Base-by-base conservation (phyloP, 768 basidiomycete species). In the Termitomyces bulborhizus region DNA sequence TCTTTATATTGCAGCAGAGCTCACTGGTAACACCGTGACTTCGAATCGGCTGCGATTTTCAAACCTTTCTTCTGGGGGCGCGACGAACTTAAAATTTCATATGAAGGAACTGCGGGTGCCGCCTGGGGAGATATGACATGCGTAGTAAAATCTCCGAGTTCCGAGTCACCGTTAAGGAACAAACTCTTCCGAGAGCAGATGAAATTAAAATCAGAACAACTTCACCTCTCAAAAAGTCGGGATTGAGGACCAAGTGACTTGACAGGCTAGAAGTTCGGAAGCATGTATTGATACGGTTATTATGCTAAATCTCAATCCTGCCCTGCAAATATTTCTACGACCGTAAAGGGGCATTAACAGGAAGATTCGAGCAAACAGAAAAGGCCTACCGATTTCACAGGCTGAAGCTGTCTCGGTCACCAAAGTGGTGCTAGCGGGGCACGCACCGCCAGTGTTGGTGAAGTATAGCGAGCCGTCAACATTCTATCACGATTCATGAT, bases 371-470 rank as follows among this genome's bases (percentile, higher is more conserved):
- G 27, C 36, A 4, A 6, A 26, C 1, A 49, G n/a, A 41, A 8
- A 4, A n/a, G 11, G n/a, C 48, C 15, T 21, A 26, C 36, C 8
- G 6, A 26, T n/a, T 16, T 48, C 11, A 49, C 48, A 49, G 6
- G 24, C 4, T 6, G 34, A 6, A 26, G 4, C 6, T 9, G 48
- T 16, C 32, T 48, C 51, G 12, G 39, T 51, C 9, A 46, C 29
- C 8, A 59, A 21, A 6, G 44, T 48, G 39, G 46, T 37, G 4
- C 43, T 46, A 32, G 29, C 47, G 24, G 60, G 60, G 39, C 60
- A 61, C 15, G 60, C 46, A 2, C 54, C 57, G 7, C 53, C 55
- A n/a, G 60, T 59, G 43, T 61, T 61, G 16, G 55, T 61, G 39
- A 54, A 46, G 6, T 31, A 48, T 3, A 61, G 40, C 18, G 46